These are phyloP conservation scores for Colletotrichum sp. DNA, from an alignment of 2,329 filamentous ascomycete genomes.

Conservation along the genomic window DNA sequence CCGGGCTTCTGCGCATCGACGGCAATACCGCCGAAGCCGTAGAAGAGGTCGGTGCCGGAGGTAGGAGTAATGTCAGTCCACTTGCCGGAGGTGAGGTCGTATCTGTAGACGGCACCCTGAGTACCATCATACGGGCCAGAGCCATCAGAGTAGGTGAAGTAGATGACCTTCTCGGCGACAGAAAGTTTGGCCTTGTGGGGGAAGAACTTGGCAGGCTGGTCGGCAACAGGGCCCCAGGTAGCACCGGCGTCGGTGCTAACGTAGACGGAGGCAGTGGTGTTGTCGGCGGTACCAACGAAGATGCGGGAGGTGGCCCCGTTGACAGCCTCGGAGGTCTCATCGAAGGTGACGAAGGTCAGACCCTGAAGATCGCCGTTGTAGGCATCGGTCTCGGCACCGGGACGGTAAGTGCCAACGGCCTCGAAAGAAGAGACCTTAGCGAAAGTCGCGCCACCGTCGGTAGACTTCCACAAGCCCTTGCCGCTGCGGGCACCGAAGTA, in stretches of 20 bases:
- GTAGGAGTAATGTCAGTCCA: slow-evolving; percentile 65
- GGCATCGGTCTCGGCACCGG: slow-evolving; percentile 45
- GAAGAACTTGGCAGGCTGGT: slow-evolving; percentile 55
- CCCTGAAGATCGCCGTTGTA: slow-evolving; percentile 48
- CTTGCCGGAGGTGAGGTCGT: slow-evolving; percentile 49
- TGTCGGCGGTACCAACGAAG: slow-evolving; percentile 61
- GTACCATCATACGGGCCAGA: slow-evolving; percentile 63
- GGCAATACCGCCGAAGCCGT: slow-evolving; percentile 60
- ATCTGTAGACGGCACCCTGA: slow-evolving; percentile 57
- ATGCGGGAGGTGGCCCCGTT: slow-evolving; percentile 58
- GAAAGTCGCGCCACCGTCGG: slow-evolving; percentile 53
- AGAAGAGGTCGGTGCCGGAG: slow-evolving; percentile 49
- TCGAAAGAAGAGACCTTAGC: slow-evolving; percentile 58
- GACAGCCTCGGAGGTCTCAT: slow-evolving; percentile 50
- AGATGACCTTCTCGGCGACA: slow-evolving; percentile 49
- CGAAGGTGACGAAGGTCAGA: slow-evolving; percentile 59
- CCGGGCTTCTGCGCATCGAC: slow-evolving; percentile 59
- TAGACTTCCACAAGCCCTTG: slow-evolving; percentile 63
- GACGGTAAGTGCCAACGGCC: slow-evolving; percentile 54
- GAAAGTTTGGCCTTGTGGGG: slow-evolving; percentile 60
- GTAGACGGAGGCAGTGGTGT: slow-evolving; percentile 56
- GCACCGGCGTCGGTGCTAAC: slow-evolving; percentile 57
- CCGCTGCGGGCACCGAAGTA: slow-evolving; percentile 65
- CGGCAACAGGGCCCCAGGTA: slow-evolving; percentile 55
- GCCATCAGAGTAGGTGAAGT: slow-evolving; percentile 60